A percentile compares a stretch with the other conserved stretches of the same genome.
These are phyloP conservation scores for Zhuliangozyma blackwelliae DNA, from an alignment of 1,139 yeast genomes.

Conservation along the genomic window DNA sequence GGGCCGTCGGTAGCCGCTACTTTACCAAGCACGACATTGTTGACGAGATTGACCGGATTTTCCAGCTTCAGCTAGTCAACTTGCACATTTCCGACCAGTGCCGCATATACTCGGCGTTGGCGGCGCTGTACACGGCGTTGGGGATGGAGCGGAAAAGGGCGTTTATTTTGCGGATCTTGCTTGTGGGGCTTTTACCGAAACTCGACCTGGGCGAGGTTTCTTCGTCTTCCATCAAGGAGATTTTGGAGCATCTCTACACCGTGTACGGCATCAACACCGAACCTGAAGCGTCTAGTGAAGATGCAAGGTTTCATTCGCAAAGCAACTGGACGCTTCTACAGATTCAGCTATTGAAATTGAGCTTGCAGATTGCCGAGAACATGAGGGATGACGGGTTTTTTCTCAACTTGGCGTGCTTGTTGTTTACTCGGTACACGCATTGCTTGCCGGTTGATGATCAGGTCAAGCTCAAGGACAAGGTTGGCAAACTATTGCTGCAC, in stretches of 20 bases:
- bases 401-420: conserved; percentile 44
- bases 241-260: conserved; percentile 37
- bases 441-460: conserved; percentile 41
- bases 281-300: conserved; percentile 22
- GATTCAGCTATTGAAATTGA: conserved; percentile 52
- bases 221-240: conserved; percentile 17
- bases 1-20: conserved; percentile 5
- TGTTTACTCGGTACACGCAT: conserved; percentile 54
- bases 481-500: conserved; percentile 18
- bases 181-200: conserved; percentile 49
- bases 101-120: conserved; percentile 60
- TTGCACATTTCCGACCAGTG: conserved; percentile 53
- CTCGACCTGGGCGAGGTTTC: conserved; percentile 14
- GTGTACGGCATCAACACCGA: conserved; percentile 38
- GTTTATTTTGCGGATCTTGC: conserved; percentile 59
- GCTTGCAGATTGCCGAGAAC: conserved; percentile 51
- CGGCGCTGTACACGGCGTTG: conserved; percentile 59
- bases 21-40: conserved; percentile 42
- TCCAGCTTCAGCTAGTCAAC: conserved; percentile 34
- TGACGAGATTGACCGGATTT: conserved; percentile 44
- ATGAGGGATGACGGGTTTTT: conserved; percentile 45
- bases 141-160: conserved; percentile 66
- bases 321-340: conserved; percentile 55
- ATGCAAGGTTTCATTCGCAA: conserved; percentile 20
- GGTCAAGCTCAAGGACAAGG: conserved; percentile 22